A percentile compares a stretch with the other conserved stretches of the same genome.
phyloP scores from a whole-genome alignment of 257 asterid genomes.

The Nicotiana paniculata region DNA sequence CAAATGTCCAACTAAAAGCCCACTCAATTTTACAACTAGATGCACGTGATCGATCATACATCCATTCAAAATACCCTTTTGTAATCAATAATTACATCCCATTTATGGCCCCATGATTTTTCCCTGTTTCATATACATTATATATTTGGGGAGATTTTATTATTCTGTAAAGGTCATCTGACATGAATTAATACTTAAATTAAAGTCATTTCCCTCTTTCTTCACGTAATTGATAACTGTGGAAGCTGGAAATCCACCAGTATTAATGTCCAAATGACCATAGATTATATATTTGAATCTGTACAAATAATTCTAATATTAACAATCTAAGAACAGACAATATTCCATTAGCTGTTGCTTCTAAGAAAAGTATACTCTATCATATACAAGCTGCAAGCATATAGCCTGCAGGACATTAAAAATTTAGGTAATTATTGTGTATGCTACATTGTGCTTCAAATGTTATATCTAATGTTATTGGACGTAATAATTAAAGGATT shows the following conservation, averaged over 20 bases:
- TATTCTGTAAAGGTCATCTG: not conserved
- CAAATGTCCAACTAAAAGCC: not conserved
- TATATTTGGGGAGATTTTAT: not conserved
- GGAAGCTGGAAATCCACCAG: constrained; percentile 1
- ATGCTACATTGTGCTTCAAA: not conserved
- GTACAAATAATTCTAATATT: not conserved
- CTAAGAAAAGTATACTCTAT: not conserved
- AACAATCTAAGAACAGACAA: not conserved
- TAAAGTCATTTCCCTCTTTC: not conserved
- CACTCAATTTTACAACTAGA: constrained; percentile 3
- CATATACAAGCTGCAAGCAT: not conserved
- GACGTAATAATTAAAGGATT: not conserved
- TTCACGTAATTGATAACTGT: not conserved
- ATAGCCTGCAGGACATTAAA: not conserved
- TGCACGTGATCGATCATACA: constrained; percentile 3
- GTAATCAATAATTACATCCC: not conserved
- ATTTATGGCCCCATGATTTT: constrained; percentile 11
- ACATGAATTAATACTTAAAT: not conserved
- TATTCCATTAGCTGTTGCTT: not conserved
- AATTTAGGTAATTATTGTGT: not conserved
- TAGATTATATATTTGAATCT: not conserved
- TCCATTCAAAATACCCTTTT: constrained; percentile 8
- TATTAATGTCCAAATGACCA: constrained; percentile 1
- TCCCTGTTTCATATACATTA: not conserved
- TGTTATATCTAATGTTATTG: not conserved